These are phyloP conservation scores for Solanum ossicruentum DNA, from an alignment of 257 asterid species.

Conservation along the genomic window DNA sequence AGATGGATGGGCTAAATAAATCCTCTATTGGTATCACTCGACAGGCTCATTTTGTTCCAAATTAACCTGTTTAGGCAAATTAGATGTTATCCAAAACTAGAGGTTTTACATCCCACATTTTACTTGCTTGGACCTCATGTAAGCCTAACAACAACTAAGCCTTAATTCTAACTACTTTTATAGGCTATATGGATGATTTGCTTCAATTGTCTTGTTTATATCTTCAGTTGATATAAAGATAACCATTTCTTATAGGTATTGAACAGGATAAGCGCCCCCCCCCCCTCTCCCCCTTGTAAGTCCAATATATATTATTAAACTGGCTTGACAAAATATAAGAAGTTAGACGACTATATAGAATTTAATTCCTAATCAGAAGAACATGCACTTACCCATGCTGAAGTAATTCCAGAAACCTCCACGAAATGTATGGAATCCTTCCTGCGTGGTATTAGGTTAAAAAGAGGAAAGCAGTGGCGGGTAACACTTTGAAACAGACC, in stretches of 20 bases:
- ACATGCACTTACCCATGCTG: slow-evolving; percentile 35
- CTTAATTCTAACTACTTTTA: background rate
- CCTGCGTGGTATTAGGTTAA: slow-evolving; percentile 12
- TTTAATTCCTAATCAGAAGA: background rate
- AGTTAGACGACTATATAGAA: background rate
- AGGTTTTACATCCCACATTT: background rate
- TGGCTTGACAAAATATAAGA: background rate
- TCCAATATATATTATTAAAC: background rate
- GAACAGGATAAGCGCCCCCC: background rate
- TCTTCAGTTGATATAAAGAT: background rate
- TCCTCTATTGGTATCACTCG: background rate
- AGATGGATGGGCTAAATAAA: background rate
- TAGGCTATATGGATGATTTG: background rate
- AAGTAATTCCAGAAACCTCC: slow-evolving; percentile 56
- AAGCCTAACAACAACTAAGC: background rate
- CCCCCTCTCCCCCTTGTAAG: background rate
- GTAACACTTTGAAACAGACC: background rate
- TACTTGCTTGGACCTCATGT: background rate
- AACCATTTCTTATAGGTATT: background rate
- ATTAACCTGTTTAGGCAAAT: background rate
- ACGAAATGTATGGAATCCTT: slow-evolving; percentile 30
- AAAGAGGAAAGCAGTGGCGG: background rate
- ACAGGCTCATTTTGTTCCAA: background rate
- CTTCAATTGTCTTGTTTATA: background rate
- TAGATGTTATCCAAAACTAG: background rate